phyloP scores from a whole-genome alignment of 1,284 basidiomycete species.

The Ustilago cynodontis region DNA sequence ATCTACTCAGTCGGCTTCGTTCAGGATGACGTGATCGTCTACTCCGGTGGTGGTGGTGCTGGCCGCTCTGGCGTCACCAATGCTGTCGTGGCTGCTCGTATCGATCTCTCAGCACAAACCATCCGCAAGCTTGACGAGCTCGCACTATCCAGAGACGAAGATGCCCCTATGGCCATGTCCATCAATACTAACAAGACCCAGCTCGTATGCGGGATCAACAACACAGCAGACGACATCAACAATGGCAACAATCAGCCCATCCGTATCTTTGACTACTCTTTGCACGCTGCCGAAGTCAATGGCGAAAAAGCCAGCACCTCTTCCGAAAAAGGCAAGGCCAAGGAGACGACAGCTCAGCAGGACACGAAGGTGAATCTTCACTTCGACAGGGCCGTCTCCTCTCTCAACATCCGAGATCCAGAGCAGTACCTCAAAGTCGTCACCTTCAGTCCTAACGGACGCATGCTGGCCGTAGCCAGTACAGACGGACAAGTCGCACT shows the following conservation, averaged over 20 bases:
- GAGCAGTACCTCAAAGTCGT: slow-evolving; percentile 59
- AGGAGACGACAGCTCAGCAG: slow-evolving; percentile 9
- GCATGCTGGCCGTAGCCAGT: slow-evolving; percentile 59
- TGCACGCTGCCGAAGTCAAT: slow-evolving; percentile 6
- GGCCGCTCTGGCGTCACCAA: slow-evolving; percentile 66
- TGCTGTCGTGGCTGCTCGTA: slow-evolving; percentile 52
- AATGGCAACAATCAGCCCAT: slow-evolving; percentile 54
- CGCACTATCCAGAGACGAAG: slow-evolving; percentile 61
- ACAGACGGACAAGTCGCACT: slow-evolving; percentile 61
- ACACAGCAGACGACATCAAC: slow-evolving; percentile 35
- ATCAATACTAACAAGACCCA: slow-evolving; percentile 40
- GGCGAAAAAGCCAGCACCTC: not conserved
- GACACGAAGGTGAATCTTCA: slow-evolving; percentile 30
- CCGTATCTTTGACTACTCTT: slow-evolving; percentile 55
- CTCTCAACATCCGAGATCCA: slow-evolving; percentile 54
- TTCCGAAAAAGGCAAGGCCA: slow-evolving; percentile 35
- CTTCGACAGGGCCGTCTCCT: slow-evolving; percentile 28
- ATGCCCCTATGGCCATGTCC: slow-evolving; percentile 67
- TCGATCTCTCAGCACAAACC: slow-evolving; percentile 29
- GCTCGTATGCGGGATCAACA: slow-evolving; percentile 66
- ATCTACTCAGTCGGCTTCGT: slow-evolving; percentile 65
- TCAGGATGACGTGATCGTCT: slow-evolving; percentile 56
- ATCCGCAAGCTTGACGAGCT: slow-evolving; percentile 50
- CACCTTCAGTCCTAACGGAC: slow-evolving; percentile 58
- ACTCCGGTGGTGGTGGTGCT: slow-evolving; percentile 66